These are phyloP conservation scores for Pelargonium citronellum DNA, from an alignment of 441 rosid genomes.

Conservation along the genomic window DNA sequence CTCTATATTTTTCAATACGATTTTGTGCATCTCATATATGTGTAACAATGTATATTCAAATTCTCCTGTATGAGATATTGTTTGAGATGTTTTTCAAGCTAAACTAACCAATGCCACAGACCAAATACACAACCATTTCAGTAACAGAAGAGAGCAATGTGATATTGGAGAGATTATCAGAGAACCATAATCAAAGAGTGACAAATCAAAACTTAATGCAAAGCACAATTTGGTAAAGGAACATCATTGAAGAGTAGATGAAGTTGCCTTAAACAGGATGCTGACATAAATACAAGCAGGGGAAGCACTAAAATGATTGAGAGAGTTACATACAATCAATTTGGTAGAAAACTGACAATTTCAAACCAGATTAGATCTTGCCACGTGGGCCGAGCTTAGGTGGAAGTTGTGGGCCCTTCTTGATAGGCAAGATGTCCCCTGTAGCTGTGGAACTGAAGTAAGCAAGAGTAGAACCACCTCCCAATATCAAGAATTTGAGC, in stretches of 20 bases:
- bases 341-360: conserved; percentile 10
- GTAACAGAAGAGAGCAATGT: background rate
- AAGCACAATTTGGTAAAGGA: conserved; percentile 6
- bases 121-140: background rate
- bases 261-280: conserved; percentile 17
- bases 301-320: conserved; percentile 7
- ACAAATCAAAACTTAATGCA: background rate
- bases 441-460: conserved; percentile 63
- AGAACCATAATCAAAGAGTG: background rate
- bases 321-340: conserved; percentile 24
- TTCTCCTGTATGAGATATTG: too few relatives aligned
- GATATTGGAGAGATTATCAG: background rate
- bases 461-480: conserved; percentile 75
- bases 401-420: conserved; percentile 84
- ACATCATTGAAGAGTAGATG: conserved; percentile 17
- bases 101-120: background rate
- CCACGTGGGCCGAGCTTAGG: conserved; percentile 87
- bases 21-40: too few relatives aligned
- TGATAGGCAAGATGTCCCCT: conserved; percentile 74
- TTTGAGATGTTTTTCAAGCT: background rate
- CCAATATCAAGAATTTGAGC: conserved; percentile 87
- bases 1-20: too few relatives aligned
- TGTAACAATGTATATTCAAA: too few relatives aligned
- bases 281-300: conserved; percentile 20
- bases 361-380: conserved; percentile 51